Conservation (phyloP, 805 yeast species). For the Metschnikowia noctiluminum region DNA sequence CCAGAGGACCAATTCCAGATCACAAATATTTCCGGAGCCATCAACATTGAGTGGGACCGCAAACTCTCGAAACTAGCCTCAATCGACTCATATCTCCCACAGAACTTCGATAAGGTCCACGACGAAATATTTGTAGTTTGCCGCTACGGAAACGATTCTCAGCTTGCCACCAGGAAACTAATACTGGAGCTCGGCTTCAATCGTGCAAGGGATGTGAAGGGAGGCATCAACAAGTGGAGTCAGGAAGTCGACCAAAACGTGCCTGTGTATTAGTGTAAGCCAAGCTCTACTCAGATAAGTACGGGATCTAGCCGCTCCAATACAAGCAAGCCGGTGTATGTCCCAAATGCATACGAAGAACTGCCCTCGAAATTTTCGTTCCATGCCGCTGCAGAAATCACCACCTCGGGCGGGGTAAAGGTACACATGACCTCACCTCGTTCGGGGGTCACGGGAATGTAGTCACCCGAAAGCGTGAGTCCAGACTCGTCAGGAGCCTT, state of each 20-base stretch:
- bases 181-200: conserved; percentile 46
- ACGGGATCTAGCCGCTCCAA: conserved; percentile 37
- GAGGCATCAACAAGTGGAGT: conserved; percentile 76
- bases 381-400: conserved; percentile 56
- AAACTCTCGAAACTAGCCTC: conserved; percentile 26
- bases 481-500: conserved; percentile 9
- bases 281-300: not conserved
- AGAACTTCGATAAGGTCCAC: conserved; percentile 18
- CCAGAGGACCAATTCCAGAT: conserved; percentile 74
- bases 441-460: conserved; percentile 30
- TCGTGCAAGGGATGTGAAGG: conserved; percentile 63
- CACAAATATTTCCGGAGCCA: conserved; percentile 53
- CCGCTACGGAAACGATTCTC: conserved; percentile 89
- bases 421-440: conserved; percentile 23
- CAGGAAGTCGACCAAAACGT: conserved; percentile 47
- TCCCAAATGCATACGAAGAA: conserved; percentile 52
- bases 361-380: conserved; percentile 42
- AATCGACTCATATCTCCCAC: conserved; percentile 21
- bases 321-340: conserved; percentile 49
- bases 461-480: conserved; percentile 25
- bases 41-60: conserved; percentile 61
- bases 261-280: conserved; percentile 11
- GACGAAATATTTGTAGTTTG: conserved; percentile 61
- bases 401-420: conserved; percentile 48
- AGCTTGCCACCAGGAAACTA: conserved; percentile 61